Conservation (phyloP, 345 rosid species). For the Hibiscus syriacus region DNA sequence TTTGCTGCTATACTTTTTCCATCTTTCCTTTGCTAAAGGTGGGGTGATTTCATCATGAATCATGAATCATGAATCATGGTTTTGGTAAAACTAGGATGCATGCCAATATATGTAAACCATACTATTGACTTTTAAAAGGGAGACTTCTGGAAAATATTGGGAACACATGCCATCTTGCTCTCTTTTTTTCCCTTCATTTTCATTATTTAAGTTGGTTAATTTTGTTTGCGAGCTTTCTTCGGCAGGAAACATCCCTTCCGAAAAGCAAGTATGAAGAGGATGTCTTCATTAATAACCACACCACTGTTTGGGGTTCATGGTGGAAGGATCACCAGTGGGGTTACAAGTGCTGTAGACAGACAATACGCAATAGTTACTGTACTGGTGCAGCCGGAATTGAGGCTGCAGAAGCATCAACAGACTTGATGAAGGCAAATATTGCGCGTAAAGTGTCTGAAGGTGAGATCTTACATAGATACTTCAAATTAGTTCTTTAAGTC, state of each 20-base stretch:
- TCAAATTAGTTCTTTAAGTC: neutral
- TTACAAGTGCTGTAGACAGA: constrained; percentile 72
- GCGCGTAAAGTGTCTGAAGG: constrained; percentile 52
- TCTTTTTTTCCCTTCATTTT: neutral
- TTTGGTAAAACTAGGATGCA: neutral
- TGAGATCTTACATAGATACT: constrained; percentile 6
- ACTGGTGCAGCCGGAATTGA: constrained; percentile 74
- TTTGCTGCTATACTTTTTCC: neutral
- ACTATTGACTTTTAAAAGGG: neutral
- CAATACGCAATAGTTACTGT: constrained; percentile 67
- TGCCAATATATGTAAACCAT: neutral
- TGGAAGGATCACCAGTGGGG: constrained; percentile 91
- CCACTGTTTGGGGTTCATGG: constrained; percentile 90
- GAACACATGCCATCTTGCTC: neutral
- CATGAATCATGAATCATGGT: too few species aligned
- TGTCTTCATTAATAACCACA: constrained; percentile 50
- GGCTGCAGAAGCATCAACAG: constrained; percentile 67
- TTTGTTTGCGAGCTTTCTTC: neutral
- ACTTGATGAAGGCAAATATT: constrained; percentile 66
- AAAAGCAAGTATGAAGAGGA: constrained; percentile 67
- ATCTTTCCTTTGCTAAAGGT: neutral
- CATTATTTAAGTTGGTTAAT: neutral
- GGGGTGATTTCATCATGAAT: neutral
- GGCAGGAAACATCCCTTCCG: constrained; percentile 41
- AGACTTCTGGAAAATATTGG: neutral